Evolutionary conservation across 2,329 filamentous ascomycete genomes (phyloP), one percentile per base, ranked within the genome.

Genomic region (Anisogramma anomala): DNA sequence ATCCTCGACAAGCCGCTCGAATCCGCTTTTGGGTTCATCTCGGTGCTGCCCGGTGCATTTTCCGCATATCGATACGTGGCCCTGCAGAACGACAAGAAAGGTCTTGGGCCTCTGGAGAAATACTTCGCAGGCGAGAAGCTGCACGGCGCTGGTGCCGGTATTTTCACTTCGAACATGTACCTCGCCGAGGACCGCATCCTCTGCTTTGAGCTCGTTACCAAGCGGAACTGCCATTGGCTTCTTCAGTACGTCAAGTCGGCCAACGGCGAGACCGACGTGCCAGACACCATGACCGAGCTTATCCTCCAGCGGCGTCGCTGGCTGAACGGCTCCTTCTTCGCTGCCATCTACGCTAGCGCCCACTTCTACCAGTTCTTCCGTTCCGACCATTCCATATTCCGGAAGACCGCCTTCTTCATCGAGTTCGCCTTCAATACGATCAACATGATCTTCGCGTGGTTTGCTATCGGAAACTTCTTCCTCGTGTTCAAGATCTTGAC

Each of bases 111-210:
- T 7, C 33, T 46, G 14, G 43, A 48, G 41, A 48, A 47, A 41
- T 46, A 47, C 31, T 46, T 46, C 17, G 46, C 43, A 4, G 46
- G 43, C 7, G 46, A 48, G 41, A 48, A 41, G 41, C 46, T 46
- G 14, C 41, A 47, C 30, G 46, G 46, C 13, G 46, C 38, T 19
- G 41, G 41, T 20, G 46, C 46, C 10, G 46, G 41, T 25, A 89
- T 96, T 50, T 98, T 98, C 65, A 94, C 89, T 3, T 89, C 91
- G 51, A 98, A 98, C 63, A 98, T 98, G 91, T 98, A 96, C 58
- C 75, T 98, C 44, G 91, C 91, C 42, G 91, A 98, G 59, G 91
- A 98, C 72, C 85, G 91, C 70, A 98, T 98, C 58, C 78, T 98
- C 26, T 98, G 91, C 63, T 98, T 94, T 71, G 91, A 98, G 64